Evolutionary conservation across 192 early-diverging fungal species (phyloP), one percentile per base, ranked within the genome.

Genomic region (Dissophora ornata): DNA sequence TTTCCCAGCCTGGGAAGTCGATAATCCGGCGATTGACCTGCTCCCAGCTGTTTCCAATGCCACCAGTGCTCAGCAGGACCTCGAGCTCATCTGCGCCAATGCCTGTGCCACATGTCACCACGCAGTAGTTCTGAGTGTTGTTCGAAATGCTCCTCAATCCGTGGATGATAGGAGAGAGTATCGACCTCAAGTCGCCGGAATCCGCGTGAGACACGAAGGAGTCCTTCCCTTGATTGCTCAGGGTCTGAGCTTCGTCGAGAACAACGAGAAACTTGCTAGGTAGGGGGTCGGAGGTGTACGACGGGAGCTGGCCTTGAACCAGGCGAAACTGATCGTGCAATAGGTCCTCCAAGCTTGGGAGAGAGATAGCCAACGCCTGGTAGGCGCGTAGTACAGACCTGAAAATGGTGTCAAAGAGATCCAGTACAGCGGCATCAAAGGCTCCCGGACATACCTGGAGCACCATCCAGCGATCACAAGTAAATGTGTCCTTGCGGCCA

Each of bases 401-500:
- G 63, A 67, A 75, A 62, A 75, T 45, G 11, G 1, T 22, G 52
- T 75, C 63, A 66, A 75, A 75, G 63, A 75, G 57, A 67, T 75
- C 62, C 36, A 57, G 48, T 54, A 67, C 34, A 26, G 50, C 6
- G 34, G 49, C 11, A 7, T 67, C 63, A 67, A 75, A 75, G 57
- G 63, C 71, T 75, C 71, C 63, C 24, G 63, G 71, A 36, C 71
- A 75, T 19, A 75, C 63, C 67, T 67, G 57, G 63, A 75, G 57
- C 33, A 75, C 60, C 71, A 75, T 75, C 71, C 62, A 74, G 30
- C 71, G 62, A 1, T 74, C 71, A 60, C 62, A 66, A 16, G 71
- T 75, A 67, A 75, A 75, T 56, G 50, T 49, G 52, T 67, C 71
- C 41, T 19, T 24, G 62, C 44, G 42, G 36, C 53, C 52, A 77